Evolutionary conservation across 257 asterid species (phyloP).

Genomic region (Lycium barbarum): DNA sequence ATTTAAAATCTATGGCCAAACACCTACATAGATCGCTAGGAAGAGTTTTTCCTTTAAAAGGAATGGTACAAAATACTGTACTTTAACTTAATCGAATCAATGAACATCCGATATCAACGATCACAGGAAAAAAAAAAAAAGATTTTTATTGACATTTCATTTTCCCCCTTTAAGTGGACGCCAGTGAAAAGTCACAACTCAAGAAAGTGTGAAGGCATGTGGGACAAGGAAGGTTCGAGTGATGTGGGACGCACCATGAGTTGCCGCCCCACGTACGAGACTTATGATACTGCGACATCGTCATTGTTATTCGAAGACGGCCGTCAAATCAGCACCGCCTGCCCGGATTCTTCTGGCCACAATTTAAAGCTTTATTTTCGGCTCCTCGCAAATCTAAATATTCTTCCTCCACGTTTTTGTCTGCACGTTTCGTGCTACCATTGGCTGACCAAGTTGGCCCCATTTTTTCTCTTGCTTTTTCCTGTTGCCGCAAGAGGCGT

Average conservation of each 20-base stretch:
- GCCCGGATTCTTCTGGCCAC: neutral
- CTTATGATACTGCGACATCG: neutral
- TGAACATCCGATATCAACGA: neutral
- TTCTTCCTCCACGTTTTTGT: neutral
- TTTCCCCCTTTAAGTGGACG: neutral
- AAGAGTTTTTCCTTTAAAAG: no score
- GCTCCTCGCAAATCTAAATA: constrained; percentile 1
- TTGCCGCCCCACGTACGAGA: constrained; percentile 27
- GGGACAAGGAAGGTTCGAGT: constrained; percentile 31
- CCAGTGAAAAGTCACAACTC: neutral
- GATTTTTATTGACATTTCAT: neutral
- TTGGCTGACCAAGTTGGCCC: constrained; percentile 31
- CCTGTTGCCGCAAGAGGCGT: constrained; percentile 28
- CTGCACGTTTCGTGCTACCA: constrained; percentile 45
- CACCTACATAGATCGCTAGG: no score
- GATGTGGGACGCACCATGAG: constrained; percentile 42
- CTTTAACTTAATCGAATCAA: neutral
- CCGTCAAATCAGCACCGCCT: constrained; percentile 40
- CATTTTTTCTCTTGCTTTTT: no score
- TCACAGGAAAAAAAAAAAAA: neutral
- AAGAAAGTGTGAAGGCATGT: neutral
- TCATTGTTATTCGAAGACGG: neutral
- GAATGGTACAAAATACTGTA: neutral
- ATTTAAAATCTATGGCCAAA: no score
- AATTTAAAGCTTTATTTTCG: constrained; percentile 26